These are phyloP conservation scores for Populus tomentosa DNA, from an alignment of 441 rosid species.

Conservation along the genomic window DNA sequence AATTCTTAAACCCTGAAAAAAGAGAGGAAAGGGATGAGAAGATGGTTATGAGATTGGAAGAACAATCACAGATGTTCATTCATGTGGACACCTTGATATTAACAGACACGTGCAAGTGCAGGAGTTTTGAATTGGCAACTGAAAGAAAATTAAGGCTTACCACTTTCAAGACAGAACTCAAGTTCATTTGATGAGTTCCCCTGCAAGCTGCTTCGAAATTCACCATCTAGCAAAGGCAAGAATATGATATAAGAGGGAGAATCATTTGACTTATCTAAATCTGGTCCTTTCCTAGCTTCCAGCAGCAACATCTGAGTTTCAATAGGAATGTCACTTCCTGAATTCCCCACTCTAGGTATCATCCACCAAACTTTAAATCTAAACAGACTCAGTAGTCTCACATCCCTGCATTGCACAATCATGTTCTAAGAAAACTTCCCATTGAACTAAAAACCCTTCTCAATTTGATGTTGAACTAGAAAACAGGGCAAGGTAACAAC, in stretches of 20 bases:
- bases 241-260: constrained; percentile 38
- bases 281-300: constrained; percentile 43
- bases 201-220: constrained; percentile 55
- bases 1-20: constrained; percentile 9
- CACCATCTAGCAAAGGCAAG: constrained; percentile 61
- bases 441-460: neutral
- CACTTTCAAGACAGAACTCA: constrained; percentile 66
- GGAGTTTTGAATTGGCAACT: neutral
- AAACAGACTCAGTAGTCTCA: constrained; percentile 68
- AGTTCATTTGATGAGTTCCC: constrained; percentile 51
- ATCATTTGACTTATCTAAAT: neutral
- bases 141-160: constrained; percentile 28
- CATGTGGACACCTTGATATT: neutral
- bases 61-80: neutral
- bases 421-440: neutral
- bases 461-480: neutral
- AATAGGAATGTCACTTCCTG: constrained; percentile 50
- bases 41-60: neutral
- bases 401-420: constrained; percentile 32
- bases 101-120: neutral
- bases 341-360: constrained; percentile 69
- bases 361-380: constrained; percentile 90
- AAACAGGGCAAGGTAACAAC: neutral
- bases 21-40: neutral
- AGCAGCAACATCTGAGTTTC: constrained; percentile 70